These are phyloP conservation scores for Quercus robur DNA, from an alignment of 306 rosid species.

Conservation along the genomic window DNA sequence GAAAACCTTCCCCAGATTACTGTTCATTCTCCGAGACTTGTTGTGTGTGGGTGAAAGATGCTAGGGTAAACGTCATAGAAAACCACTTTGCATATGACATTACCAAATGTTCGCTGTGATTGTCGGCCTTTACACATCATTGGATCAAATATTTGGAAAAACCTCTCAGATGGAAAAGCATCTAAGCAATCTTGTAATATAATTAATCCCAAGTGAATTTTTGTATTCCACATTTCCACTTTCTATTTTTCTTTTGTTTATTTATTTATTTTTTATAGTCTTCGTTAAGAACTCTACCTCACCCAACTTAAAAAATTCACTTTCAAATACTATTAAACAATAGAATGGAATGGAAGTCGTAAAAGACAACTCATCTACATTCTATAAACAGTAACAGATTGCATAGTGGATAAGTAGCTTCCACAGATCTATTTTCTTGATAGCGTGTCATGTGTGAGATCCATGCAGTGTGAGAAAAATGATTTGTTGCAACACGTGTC, in stretches of 20 bases:
- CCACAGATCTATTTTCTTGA: no score
- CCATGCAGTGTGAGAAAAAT: no score
- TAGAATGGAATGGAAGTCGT: not conserved
- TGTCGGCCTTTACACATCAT: constrained; percentile 6
- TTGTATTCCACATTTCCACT: not conserved
- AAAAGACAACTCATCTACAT: constrained; percentile 13
- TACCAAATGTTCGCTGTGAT: not conserved
- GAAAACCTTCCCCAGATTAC: no score
- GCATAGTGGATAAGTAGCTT: no score
- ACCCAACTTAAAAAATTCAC: not conserved
- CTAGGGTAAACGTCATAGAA: not conserved
- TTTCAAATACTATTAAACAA: not conserved
- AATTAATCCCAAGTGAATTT: not conserved
- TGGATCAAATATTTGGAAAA: constrained; percentile 1
- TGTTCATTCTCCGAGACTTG: not conserved
- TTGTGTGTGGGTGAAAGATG: not conserved
- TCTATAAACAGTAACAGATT: not conserved
- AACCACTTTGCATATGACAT: no score
- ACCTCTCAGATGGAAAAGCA: not conserved
- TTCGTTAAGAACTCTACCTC: not conserved
- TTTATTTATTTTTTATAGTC: no score
- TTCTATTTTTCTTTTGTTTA: no score
- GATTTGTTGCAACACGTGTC: rapidly evolving
- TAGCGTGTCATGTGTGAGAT: no score
- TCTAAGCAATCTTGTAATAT: not conserved